Base-by-base conservation (phyloP, 2,329 filamentous ascomycete genomes). In the Penicillium sp. region DNA sequence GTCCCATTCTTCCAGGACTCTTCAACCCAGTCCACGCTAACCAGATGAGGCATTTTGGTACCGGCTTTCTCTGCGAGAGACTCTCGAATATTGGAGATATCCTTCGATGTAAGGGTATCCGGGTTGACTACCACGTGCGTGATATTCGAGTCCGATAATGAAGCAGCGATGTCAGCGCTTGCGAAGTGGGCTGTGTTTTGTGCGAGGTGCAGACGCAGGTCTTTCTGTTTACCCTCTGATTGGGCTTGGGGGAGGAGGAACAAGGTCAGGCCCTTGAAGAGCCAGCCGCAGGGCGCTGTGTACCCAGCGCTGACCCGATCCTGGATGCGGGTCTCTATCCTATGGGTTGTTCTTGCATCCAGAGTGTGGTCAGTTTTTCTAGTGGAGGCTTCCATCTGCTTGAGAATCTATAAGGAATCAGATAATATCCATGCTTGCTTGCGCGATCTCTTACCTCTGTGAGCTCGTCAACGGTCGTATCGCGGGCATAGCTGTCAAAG, bases 1-100 rank as follows among this genome's bases (percentile, higher is more conserved):
- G 91, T 96, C 59, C 79, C 81, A 69, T 93, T 90, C 54, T 78
- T 79, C 91, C 92, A 96, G 65, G 89, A 90, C 48, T 88, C 85
- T 47, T 87, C 81, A 0, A 97, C 74, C 94, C 94, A 99, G 13
- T 78, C 77, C 9, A 80, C 70, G 0, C 76, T 82, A 2, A 97
- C 88, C 6, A 93, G 73, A 59, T 90, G 79, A 0, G 92, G 90
- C 34, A 92, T 72, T 44, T 67, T 75, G 6, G 67, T 71, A 48
- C 80, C 70, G 21, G 63, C 54, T 9, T 54, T 48, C 8, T 62
- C 57, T 21, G 70, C 60, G 32, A 75, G 46, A 1, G 56, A 57
- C 22, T 63, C 58, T 32, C 75, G 65, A 27, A 77, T 60, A 21
- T 55, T 64, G 7, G 58, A 68, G 9, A 73, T 53, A 31, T 82